phyloP scores from a whole-genome alignment of 371 early-diverging fungal species.

The Nosema granulosis region DNA sequence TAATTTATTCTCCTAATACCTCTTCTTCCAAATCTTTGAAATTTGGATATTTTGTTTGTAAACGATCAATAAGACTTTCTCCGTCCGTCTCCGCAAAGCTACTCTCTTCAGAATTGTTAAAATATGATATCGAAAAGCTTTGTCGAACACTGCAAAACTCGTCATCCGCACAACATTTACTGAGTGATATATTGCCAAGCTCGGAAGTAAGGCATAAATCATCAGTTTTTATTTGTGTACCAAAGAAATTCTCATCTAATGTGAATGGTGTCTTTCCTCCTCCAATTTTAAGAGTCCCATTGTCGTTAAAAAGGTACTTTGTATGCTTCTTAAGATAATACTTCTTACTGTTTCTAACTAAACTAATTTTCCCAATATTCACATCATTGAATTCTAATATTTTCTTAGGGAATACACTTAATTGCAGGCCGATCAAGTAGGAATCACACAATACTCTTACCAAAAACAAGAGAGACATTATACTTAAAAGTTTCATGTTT shows the following conservation, averaged over 20 bases:
- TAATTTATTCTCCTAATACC: too few relatives aligned
- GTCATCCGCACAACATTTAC: background rate
- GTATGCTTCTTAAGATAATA: background rate
- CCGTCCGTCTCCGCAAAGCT: background rate
- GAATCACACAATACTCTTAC: background rate
- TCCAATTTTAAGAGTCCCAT: background rate
- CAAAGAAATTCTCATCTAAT: background rate
- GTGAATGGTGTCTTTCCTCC: background rate
- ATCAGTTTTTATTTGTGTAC: background rate
- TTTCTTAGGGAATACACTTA: background rate
- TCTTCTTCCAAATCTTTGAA: background rate
- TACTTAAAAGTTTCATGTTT: background rate
- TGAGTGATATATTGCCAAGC: background rate
- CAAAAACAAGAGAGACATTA: background rate
- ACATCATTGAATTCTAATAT: background rate
- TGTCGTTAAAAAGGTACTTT: background rate
- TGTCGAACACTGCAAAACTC: slow-evolving; percentile 3
- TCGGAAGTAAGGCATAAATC: background rate
- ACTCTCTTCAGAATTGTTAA: background rate
- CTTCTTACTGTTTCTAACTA: background rate
- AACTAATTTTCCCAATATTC: background rate
- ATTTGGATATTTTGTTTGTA: background rate
- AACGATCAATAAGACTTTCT: background rate
- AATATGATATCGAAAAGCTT: background rate
- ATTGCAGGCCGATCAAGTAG: background rate